Evolutionary conservation across 2,329 filamentous ascomycete species (phyloP), one percentile per base, ranked within the genome.

Genomic region (Aspergillus fumigatus): DNA sequence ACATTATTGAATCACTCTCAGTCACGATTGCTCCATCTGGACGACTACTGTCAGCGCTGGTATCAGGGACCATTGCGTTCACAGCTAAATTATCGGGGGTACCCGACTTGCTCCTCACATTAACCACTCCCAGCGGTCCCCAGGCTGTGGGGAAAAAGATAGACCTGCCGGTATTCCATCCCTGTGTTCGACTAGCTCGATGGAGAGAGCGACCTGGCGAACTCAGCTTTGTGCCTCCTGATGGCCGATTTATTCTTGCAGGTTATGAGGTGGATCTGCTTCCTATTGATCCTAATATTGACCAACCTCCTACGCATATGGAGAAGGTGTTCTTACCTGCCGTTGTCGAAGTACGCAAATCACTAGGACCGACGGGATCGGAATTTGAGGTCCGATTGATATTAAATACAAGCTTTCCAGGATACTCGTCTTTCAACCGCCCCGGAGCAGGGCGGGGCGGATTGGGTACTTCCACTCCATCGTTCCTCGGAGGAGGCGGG

Each of bases 1-100:
- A 99, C 71, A 86, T 99, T 11, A 86, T 99, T 59, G 94, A 99
- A 77, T 91, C 90, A 1, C 80, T 99, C 0, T 85, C 87, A 1
- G 90, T 97, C 43, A 96, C 89, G 0, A 82, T 97, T 45, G 92
- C 94, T 0, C 94, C 94, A 0, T 97, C 92, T 0, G 94, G 94
- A 4, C 83, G 92, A 14, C 88, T 93, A 1, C 81, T 99, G 23
- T 87, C 90, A 7, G 93, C 94, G 3, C 88, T 96, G 62, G 89
- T 91, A 14, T 89, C 94, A 65, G 94, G 94, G 17, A 95, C 91
- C 4, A 93, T 99, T 63, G 92, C 90, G 1, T 97, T 97, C 72
- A 97, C 91, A 0, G 88, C 89, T 53, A 97, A 97, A 70, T 90
- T 99, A 43, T 97, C 93, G 0, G 94, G 94, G 4, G 85, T 97